These are phyloP conservation scores for Leccinum broughii DNA, from an alignment of 768 basidiomycete genomes.

Conservation along the genomic window DNA sequence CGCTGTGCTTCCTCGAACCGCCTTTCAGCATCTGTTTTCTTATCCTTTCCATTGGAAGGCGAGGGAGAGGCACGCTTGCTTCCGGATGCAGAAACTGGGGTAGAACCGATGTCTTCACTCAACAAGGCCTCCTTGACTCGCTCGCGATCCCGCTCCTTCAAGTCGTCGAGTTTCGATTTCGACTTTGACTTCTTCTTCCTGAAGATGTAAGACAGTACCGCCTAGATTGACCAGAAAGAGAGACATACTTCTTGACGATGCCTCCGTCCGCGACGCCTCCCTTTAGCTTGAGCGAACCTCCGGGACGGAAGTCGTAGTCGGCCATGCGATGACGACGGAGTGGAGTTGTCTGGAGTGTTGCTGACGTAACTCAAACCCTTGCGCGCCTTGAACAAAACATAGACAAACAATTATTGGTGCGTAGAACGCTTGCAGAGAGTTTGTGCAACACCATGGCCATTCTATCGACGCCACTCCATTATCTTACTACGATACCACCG, in stretches of 20 bases:
- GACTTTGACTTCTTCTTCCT: slow-evolving; percentile 87
- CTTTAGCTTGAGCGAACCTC: slow-evolving; percentile 89
- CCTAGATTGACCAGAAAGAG: not conserved
- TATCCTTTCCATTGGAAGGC: slow-evolving; percentile 45
- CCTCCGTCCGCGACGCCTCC: slow-evolving; percentile 78
- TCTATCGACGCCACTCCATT: slow-evolving; percentile 68
- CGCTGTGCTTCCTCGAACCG: slow-evolving; percentile 88
- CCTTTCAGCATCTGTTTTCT: slow-evolving; percentile 84
- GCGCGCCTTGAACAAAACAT: slow-evolving; percentile 21
- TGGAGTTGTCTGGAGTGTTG: slow-evolving; percentile 11
- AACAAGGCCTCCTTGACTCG: slow-evolving; percentile 51
- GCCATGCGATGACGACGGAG: slow-evolving; percentile 51
- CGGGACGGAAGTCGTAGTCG: slow-evolving; percentile 82
- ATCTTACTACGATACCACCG: slow-evolving; percentile 72
- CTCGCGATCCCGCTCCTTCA: slow-evolving; percentile 42
- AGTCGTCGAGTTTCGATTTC: slow-evolving; percentile 55
- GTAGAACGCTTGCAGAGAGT: not conserved
- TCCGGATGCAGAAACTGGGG: slow-evolving; percentile 48
- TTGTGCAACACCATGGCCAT: slow-evolving; percentile 57
- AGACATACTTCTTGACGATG: slow-evolving; percentile 75
- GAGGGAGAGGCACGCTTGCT: slow-evolving; percentile 65
- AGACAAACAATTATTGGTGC: slow-evolving; percentile 21
- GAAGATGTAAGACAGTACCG: slow-evolving; percentile 16
- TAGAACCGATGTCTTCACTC: slow-evolving; percentile 46
- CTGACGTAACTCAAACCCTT: slow-evolving; percentile 33